These are phyloP conservation scores for Torrubiellomyces zombiae DNA, from an alignment of 2,329 filamentous ascomycete species.

Conservation along the genomic window DNA sequence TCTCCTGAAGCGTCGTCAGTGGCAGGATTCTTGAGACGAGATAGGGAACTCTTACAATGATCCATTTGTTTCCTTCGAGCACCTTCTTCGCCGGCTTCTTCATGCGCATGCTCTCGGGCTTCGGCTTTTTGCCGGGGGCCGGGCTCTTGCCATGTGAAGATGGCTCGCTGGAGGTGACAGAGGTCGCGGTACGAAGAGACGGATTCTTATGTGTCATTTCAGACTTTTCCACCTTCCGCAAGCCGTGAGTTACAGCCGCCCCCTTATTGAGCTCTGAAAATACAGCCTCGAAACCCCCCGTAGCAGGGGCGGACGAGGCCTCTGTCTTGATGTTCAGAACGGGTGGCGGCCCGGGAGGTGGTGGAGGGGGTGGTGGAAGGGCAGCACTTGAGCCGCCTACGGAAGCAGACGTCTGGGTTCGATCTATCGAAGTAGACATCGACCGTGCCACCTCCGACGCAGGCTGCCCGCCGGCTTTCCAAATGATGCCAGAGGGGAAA, in stretches of 20 bases:
- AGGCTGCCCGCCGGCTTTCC: conserved; percentile 67
- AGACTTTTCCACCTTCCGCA: conserved; percentile 86
- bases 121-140: conserved; percentile 72
- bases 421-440: conserved; percentile 22
- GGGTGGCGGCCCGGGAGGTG: conserved; percentile 54
- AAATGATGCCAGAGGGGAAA: conserved; percentile 62
- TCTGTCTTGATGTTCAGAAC: conserved; percentile 41
- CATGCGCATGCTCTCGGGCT: conserved; percentile 68
- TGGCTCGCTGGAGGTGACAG: conserved; percentile 43
- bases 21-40: background rate
- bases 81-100: conserved; percentile 71
- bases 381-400: conserved; percentile 33
- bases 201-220: conserved; percentile 99
- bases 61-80: conserved; percentile 84
- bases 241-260: conserved; percentile 66
- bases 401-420: conserved; percentile 30
- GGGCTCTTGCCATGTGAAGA: conserved; percentile 61
- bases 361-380: conserved; percentile 51
- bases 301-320: conserved; percentile 13
- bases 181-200: conserved; percentile 55
- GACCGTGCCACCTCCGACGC: conserved; percentile 49
- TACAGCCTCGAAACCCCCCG: conserved; percentile 63
- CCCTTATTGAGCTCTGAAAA: conserved; percentile 88
- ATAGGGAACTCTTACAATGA: conserved; percentile 44
- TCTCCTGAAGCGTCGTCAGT: conserved; percentile 41